These are phyloP conservation scores for Climacium dendroides DNA, from an alignment of 225 moss, liverwort and hornwort species.

Conservation along the genomic window DNA sequence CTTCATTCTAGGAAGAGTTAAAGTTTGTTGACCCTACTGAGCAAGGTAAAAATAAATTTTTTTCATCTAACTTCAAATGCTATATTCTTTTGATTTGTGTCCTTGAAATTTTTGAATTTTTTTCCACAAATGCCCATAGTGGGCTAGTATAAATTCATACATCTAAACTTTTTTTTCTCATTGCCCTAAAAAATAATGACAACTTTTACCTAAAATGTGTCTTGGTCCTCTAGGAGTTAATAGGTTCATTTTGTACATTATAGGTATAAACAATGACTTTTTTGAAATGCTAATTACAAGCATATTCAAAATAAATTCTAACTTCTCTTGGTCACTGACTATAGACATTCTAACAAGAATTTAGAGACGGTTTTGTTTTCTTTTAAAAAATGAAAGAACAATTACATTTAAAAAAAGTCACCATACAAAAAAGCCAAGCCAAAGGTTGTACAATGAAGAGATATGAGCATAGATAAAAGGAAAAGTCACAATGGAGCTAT, in stretches of 20 bases:
- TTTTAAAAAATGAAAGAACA: too few relatives aligned
- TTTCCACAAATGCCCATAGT: background rate
- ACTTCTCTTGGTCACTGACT: background rate
- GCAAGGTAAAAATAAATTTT: too few relatives aligned
- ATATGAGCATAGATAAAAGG: too few relatives aligned
- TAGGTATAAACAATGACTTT: background rate
- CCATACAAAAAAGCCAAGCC: too few relatives aligned
- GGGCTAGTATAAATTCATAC: too few relatives aligned
- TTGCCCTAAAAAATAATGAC: background rate
- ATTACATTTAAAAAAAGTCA: too few relatives aligned
- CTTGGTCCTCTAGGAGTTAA: too few relatives aligned
- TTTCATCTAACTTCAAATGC: background rate
- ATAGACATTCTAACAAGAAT: too few relatives aligned
- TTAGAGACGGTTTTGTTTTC: too few relatives aligned
- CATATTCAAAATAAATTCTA: background rate
- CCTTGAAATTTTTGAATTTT: rapidly evolving
- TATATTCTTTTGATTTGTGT: rapidly evolving
- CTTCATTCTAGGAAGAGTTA: background rate
- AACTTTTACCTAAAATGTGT: background rate
- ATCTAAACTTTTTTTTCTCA: too few relatives aligned
- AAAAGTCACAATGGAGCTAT: too few relatives aligned
- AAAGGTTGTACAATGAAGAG: too few relatives aligned
- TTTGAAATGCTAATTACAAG: background rate
- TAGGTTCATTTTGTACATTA: background rate
- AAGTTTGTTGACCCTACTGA: rapidly evolving